Conservation (phyloP, 1,284 basidiomycete species). For the Tilletiaria anomala region DNA sequence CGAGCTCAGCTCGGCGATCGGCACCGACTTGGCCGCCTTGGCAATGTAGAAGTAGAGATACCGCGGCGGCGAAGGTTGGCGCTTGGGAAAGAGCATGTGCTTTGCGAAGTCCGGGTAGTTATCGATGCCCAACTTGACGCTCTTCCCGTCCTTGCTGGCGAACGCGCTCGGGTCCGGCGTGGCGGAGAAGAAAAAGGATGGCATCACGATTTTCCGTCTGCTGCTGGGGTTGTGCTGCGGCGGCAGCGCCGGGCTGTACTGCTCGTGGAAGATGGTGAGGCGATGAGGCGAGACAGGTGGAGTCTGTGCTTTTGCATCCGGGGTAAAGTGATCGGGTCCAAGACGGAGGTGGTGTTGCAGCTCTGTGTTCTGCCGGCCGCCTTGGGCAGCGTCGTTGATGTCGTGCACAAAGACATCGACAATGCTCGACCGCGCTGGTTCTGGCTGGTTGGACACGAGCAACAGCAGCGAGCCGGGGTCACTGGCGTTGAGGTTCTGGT, state of each 20-base stretch:
- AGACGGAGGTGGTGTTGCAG: conserved; percentile 11
- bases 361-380: conserved; percentile 3
- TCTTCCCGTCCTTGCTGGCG: too few species aligned
- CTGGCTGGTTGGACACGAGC: conserved; percentile 19
- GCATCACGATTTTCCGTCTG: not conserved
- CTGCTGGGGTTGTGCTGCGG: conserved; percentile 6
- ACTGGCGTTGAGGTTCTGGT: conserved; percentile 2
- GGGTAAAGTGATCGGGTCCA: conserved; percentile 2
- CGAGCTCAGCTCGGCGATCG: not conserved
- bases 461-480: conserved; percentile 7
- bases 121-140: too few species aligned
- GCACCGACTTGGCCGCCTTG: not conserved
- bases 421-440: conserved; percentile 9
- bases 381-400: conserved; percentile 11
- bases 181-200: not conserved
- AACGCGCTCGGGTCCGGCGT: not conserved
- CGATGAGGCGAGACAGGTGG: conserved; percentile 10
- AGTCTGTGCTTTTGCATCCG: conserved; percentile 7
- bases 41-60: not conserved
- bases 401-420: conserved; percentile 22
- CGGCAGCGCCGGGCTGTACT: conserved; percentile 9
- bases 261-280: conserved; percentile 13
- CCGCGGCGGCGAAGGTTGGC: not conserved
- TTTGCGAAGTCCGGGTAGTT: not conserved
- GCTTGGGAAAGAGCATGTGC: not conserved